phyloP scores from a whole-genome alignment of 2,329 filamentous ascomycete species.

The Aureobasidium uvarum region DNA sequence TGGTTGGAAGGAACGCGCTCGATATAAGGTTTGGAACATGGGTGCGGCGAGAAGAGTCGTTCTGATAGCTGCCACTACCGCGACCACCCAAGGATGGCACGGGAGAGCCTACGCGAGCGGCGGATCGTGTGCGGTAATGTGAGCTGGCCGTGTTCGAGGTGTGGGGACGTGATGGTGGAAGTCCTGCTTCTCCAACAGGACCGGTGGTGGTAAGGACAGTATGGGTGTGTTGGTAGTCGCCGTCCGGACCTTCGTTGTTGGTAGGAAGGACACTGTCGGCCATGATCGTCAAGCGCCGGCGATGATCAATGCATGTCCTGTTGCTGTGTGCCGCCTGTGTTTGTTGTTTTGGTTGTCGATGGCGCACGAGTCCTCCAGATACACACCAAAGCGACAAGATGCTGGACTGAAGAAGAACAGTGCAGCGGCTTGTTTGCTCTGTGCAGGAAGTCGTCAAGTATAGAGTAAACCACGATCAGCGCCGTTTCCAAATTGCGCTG shows the following conservation, averaged over 20 bases:
- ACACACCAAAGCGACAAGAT: slow-evolving; percentile 5
- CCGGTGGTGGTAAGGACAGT: slow-evolving; percentile 42
- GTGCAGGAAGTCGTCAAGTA: slow-evolving; percentile 7
- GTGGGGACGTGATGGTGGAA: slow-evolving; percentile 48
- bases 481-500: slow-evolving; percentile 20
- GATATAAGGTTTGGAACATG: slow-evolving; percentile 88
- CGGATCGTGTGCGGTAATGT: slow-evolving; percentile 26
- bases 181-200: slow-evolving; percentile 48
- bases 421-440: background rate
- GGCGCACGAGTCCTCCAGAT: slow-evolving; percentile 1
- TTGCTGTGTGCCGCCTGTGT: background rate
- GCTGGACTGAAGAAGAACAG: background rate
- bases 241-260: background rate
- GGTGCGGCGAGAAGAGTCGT: slow-evolving; percentile 56
- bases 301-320: slow-evolving; percentile 23
- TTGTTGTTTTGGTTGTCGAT: background rate
- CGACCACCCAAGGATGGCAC: slow-evolving; percentile 20
- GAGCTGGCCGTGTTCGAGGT: slow-evolving; percentile 42
- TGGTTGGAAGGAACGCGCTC: slow-evolving; percentile 97
- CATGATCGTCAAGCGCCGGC: slow-evolving; percentile 21
- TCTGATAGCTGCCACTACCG: slow-evolving; percentile 29
- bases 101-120: slow-evolving; percentile 31
- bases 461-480: slow-evolving; percentile 8
- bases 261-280: slow-evolving; percentile 21
- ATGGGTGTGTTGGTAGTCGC: slow-evolving; percentile 18